A percentile compares a stretch with the other conserved stretches of the same genome.
These are phyloP conservation scores for Verticillium tricorpus DNA, from an alignment of 2,329 filamentous ascomycete species.

Conservation along the genomic window DNA sequence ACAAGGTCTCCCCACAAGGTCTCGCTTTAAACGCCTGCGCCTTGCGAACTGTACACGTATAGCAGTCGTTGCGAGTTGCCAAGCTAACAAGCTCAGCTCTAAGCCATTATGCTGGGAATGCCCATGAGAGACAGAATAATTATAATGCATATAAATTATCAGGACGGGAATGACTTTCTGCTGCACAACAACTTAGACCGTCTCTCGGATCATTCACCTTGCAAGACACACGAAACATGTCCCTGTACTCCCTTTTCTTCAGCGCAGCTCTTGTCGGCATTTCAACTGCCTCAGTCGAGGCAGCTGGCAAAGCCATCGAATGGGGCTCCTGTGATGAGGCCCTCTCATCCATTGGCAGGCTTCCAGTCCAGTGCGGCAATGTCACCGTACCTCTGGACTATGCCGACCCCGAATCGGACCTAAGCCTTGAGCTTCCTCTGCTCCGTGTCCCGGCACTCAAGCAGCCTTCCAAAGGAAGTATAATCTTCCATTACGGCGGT, in stretches of 20 bases:
- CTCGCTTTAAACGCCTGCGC: too few relatives aligned
- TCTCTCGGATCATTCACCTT: too few relatives aligned
- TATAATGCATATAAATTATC: too few relatives aligned
- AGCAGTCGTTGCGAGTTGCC: too few relatives aligned
- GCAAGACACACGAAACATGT: background rate
- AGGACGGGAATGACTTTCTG: too few relatives aligned
- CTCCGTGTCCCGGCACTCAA: conserved; percentile 8
- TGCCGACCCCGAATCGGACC: conserved; percentile 16
- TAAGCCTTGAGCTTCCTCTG: conserved; percentile 13
- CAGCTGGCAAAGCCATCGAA: background rate
- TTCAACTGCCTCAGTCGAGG: background rate
- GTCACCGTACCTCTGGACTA: conserved; percentile 36
- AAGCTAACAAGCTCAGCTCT: too few relatives aligned
- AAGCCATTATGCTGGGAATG: too few relatives aligned
- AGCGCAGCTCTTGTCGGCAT: background rate
- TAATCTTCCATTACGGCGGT: conserved; percentile 24
- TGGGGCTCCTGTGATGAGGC: background rate
- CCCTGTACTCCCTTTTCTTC: background rate
- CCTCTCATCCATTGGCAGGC: conserved; percentile 4
- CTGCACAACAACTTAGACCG: too few relatives aligned
- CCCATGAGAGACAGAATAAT: too few relatives aligned
- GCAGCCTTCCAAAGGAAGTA: conserved; percentile 20
- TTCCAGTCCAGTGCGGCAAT: conserved; percentile 27
- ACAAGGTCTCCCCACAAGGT: too few relatives aligned
- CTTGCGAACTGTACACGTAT: too few relatives aligned